Conservation (phyloP, 192 early-diverging fungal genomes). For the Borealophlyctis nickersoniae region DNA sequence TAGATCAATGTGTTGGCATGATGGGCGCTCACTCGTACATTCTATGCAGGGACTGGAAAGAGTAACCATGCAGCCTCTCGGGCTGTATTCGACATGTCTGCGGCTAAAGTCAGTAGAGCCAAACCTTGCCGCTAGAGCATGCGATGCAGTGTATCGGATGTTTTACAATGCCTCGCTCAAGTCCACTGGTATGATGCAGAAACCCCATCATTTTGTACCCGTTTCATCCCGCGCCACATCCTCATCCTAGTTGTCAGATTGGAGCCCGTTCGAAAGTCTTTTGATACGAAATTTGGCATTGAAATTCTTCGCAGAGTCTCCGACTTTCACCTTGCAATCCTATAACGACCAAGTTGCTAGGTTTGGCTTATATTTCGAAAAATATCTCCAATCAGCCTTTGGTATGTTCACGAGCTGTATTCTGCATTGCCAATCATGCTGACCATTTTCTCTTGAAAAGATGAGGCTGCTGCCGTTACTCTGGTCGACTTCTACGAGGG, state of each 20-base stretch:
- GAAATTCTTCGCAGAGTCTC: constrained; percentile 11
- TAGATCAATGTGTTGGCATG: not conserved
- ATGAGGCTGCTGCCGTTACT: not conserved
- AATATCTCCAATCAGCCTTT: not conserved
- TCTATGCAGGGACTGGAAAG: constrained; percentile 1
- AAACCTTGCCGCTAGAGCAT: not conserved
- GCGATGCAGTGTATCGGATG: constrained; percentile 11
- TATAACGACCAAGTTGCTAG: constrained; percentile 18
- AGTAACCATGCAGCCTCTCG: constrained; percentile 4
- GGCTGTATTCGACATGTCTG: constrained; percentile 3
- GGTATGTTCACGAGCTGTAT: constrained; percentile 6
- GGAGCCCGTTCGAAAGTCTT: constrained; percentile 2
- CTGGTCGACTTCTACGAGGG: constrained; percentile 16
- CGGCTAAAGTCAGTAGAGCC: not conserved
- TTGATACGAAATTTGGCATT: constrained; percentile 13
- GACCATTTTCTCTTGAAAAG: not conserved
- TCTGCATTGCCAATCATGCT: not conserved
- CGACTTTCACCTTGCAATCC: not conserved
- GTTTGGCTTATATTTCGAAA: constrained; percentile 23
- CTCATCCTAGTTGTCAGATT: not conserved
- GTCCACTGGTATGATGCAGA: not conserved
- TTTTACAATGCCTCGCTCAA: constrained; percentile 13
- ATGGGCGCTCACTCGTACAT: not conserved
- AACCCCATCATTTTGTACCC: not conserved
- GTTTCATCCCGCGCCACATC: not conserved